phyloP scores from a whole-genome alignment of 2,329 filamentous ascomycete species.

The Penicillium rolfsii region DNA sequence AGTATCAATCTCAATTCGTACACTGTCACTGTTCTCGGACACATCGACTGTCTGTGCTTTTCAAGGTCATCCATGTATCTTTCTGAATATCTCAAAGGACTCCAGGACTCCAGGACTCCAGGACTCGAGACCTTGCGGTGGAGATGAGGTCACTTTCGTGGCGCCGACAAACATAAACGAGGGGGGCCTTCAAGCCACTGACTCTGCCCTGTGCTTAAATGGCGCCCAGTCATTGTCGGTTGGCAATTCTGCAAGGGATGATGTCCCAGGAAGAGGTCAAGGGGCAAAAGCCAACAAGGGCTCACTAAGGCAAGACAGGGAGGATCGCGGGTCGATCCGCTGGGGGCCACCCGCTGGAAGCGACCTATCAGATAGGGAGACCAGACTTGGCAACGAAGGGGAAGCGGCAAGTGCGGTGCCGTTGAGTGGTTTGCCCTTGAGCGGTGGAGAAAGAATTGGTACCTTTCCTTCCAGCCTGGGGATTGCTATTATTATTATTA shows the following conservation, averaged over 20 bases:
- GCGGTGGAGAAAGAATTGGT: neutral
- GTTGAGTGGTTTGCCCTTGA: neutral
- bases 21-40: neutral
- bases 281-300: neutral
- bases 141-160: neutral
- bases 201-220: neutral
- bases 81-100: neutral
- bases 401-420: neutral
- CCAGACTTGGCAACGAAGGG: neutral
- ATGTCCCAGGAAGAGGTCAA: neutral
- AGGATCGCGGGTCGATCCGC: conserved; percentile 24
- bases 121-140: neutral
- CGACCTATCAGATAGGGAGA: conserved; percentile 10
- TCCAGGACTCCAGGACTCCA: neutral
- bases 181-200: neutral
- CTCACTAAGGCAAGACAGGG: neutral
- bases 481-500: neutral
- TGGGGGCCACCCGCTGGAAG: conserved; percentile 10
- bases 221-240: neutral
- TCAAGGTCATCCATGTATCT: neutral
- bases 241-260: conserved; percentile 10
- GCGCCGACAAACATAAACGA: conserved; percentile 1
- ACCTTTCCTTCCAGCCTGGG: too few species aligned
- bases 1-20: too few species aligned
- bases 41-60: neutral